Base-by-base conservation (phyloP, 441 rosid species). In the Syzygium syzygioides region DNA sequence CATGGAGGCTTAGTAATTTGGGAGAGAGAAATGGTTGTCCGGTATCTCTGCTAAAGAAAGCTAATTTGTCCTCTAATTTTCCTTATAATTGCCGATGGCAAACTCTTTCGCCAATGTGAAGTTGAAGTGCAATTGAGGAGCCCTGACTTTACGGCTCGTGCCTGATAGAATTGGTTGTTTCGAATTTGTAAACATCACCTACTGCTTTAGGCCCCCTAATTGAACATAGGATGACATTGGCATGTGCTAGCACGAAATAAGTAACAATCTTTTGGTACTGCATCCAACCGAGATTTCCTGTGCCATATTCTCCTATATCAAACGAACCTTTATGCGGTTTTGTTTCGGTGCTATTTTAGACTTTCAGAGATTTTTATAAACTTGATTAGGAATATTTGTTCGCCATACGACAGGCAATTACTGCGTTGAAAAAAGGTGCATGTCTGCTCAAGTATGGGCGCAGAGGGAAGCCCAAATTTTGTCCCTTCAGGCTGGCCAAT, bases 401-500 rank as follows among this genome's bases (percentile, higher is more conserved):
- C 15, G 5, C 26, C 83, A 23, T n/a, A 50, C 0, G 15, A 64
- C 88, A 86, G 88, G 88, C 88, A 37, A 86, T 86, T 86, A 86
- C 88, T 4, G 88, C 88, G 45, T 68, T 86, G 79, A 86, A 86
- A 55, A 87, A 87, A 54, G 88, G 88, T 9, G 88, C 88, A 50
- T 87, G 80, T 87, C 41, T 87, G 62, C 85, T 86, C 80, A 86
- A 86, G 79, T 86, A 86, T 17, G 88, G 88, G 53, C 76, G 88
- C 34, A 86, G 88, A 53, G 88, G 88, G 60, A 86, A 86, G n/a
- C 88, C 88, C 30, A 86, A 86, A 64, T 86, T 86, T 64, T 86
- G 88, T 86, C 88, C 88, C 55, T 86, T 86, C 88, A 62, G 88
- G 79, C 88, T 86, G 79, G 79, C 88, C 88, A 87, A 66, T 87